Evolutionary conservation across 768 basidiomycete genomes (phyloP).

Genomic region (Tylopilus subfusipes): DNA sequence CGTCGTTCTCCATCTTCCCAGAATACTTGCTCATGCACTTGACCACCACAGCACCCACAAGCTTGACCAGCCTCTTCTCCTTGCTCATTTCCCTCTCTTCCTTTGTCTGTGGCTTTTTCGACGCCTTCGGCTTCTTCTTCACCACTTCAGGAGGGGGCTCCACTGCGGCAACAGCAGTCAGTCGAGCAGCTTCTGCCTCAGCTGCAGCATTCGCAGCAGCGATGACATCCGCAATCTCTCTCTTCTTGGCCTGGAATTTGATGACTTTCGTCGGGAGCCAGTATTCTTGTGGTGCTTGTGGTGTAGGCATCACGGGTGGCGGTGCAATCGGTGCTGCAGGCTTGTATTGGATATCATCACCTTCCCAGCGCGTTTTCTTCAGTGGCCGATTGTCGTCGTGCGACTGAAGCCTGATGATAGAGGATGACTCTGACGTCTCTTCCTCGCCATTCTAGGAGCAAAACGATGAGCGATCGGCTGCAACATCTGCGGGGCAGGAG

Average conservation of each 20-base stretch:
- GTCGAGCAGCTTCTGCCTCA: constrained; percentile 31
- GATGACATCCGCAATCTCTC: constrained; percentile 39
- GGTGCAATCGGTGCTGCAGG: not conserved
- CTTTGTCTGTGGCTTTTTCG: constrained; percentile 42
- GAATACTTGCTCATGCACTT: constrained; percentile 89
- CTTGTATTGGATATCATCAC: constrained; percentile 24
- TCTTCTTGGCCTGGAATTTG: constrained; percentile 12
- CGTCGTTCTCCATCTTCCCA: constrained; percentile 66
- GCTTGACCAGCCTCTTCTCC: constrained; percentile 79
- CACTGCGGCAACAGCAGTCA: constrained; percentile 21
- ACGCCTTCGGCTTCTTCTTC: constrained; percentile 27
- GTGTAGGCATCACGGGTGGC: not conserved
- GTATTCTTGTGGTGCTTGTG: not conserved
- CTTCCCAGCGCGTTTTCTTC: constrained; percentile 31
- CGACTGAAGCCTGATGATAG: constrained; percentile 18
- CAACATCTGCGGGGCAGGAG: not conserved
- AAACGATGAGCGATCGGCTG: not conserved
- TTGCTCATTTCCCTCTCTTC: constrained; percentile 65
- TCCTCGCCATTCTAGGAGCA: constrained; percentile 32
- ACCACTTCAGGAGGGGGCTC: constrained; percentile 14
- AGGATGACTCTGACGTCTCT: constrained; percentile 17
- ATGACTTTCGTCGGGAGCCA: not conserved
- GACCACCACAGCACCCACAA: constrained; percentile 89
- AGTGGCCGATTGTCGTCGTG: constrained; percentile 31
- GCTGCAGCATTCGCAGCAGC: constrained; percentile 38